Base-by-base conservation (phyloP, 2,329 filamentous ascomycete species). In the Diaporthe citri region DNA sequence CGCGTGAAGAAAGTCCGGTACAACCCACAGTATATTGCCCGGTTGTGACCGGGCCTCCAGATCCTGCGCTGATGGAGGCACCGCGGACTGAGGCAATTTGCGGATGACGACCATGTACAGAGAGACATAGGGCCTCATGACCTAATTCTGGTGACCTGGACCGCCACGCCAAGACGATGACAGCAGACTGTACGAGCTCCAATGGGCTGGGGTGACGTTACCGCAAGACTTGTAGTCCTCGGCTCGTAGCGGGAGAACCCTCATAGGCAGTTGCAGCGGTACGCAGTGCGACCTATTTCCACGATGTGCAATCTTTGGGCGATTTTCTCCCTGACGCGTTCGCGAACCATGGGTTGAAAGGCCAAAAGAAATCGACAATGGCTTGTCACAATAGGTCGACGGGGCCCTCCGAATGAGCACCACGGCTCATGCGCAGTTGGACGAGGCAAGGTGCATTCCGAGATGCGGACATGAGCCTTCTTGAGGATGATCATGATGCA, bases 151-250 rank as follows among this genome's bases (percentile, higher is more conserved):
- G 31, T 69, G 64, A 41, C 34, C 22, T 39, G 31, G 46, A 52
- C 46, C 62, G 62, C 64, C 46, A 55, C 64, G 64, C 64, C 64
- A 69, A 69, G 64, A 55, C 64, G 15, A 69, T 69, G 64, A 69
- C 64, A 55, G 34, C 48, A 69, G 46, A 55, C 25, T 41, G 15
- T 55, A 15, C 46, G 34, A 69, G 48, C n/a, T 55, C 31, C 43
- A n/a, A 52, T 36, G 22, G 41, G 15, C n/a, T 20, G 36, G 3
- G 46, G 64, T 69, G 48, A 69, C 64, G 64, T 69, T 69, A 39
- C 46, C 48, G 15, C 17, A 10, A 41, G 46, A 41, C n/a, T 55
- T 28, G 46, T 28, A 41, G n/a, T 48, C 34, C 36, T 41, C 25
- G n/a, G 48, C 64, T 69, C 48, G 20, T 41, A 22, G 48, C 15